A percentile compares a stretch with the other conserved stretches of the same genome.
phyloP scores from a whole-genome alignment of 371 early-diverging fungal species.

The Amoeboaphelidium protococcarum region DNA sequence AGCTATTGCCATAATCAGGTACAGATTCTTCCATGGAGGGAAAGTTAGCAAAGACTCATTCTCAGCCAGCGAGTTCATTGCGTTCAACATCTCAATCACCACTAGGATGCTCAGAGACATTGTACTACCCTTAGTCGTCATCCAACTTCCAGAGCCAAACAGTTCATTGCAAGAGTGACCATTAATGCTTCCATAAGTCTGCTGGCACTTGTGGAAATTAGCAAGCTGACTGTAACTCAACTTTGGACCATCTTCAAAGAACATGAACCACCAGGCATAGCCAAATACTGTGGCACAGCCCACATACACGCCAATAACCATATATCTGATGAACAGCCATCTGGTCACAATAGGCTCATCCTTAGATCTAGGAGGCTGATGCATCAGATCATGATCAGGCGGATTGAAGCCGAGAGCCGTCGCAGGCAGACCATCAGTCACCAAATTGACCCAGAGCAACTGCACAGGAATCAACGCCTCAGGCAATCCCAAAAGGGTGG shows the following conservation, averaged over 20 bases:
- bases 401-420: conserved; percentile 93
- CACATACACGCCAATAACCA: conserved; percentile 72
- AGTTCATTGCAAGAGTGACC: conserved; percentile 17
- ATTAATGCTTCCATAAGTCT: background rate
- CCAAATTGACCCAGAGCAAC: conserved; percentile 89
- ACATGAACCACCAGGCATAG: conserved; percentile 95
- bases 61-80: conserved; percentile 67
- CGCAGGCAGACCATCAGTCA: conserved; percentile 92
- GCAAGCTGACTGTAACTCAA: conserved; percentile 57
- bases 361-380: conserved; percentile 52
- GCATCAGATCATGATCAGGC: conserved; percentile 79
- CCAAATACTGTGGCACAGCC: conserved; percentile 82
- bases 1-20: conserved; percentile 48
- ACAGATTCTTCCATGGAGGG: conserved; percentile 67
- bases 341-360: conserved; percentile 63
- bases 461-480: conserved; percentile 91
- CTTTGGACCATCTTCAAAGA: conserved; percentile 50
- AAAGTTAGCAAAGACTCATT: conserved; percentile 71
- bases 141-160: conserved; percentile 29
- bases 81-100: conserved; percentile 92
- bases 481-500: conserved; percentile 72
- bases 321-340: conserved; percentile 83
- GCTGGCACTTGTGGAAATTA: background rate
- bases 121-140: conserved; percentile 70
- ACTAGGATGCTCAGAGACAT: conserved; percentile 83